These are phyloP conservation scores for Barbarea vulgaris DNA, from an alignment of 345 rosid species.

Conservation along the genomic window DNA sequence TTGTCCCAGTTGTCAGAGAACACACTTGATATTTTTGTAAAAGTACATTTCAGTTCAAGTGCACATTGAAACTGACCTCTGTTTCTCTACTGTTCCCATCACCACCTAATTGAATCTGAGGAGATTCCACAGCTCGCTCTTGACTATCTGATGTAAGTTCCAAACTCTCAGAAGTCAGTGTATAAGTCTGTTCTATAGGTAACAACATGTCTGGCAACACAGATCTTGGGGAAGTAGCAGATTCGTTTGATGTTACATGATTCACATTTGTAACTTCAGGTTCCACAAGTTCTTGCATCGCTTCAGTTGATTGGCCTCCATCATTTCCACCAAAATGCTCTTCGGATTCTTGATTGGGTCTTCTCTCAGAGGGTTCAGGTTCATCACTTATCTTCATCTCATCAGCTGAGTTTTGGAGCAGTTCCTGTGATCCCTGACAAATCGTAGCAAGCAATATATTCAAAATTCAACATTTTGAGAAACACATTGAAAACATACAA, in stretches of 20 bases:
- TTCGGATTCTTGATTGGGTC: constrained; percentile 25
- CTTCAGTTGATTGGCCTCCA: constrained; percentile 19
- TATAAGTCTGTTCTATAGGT: constrained; percentile 22
- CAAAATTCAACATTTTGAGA: constrained; percentile 6
- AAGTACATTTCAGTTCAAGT: background rate
- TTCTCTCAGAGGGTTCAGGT: constrained; percentile 32
- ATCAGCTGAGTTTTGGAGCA: constrained; percentile 34
- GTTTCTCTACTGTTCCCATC: constrained; percentile 20
- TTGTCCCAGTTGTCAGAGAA: background rate
- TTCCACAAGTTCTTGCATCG: constrained; percentile 29
- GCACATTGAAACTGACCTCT: constrained; percentile 11
- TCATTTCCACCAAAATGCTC: constrained; percentile 13
- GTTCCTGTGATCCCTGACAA: constrained; percentile 41
- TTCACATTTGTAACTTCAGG: constrained; percentile 30
- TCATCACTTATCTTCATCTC: constrained; percentile 28
- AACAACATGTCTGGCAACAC: constrained; percentile 43
- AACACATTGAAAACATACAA: background rate
- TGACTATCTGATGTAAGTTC: constrained; percentile 28
- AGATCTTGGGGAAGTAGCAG: constrained; percentile 54
- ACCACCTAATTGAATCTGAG: constrained; percentile 27
- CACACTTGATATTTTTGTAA: background rate
- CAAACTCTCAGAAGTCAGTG: constrained; percentile 35
- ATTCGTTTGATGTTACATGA: constrained; percentile 26
- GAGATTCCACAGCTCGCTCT: constrained; percentile 9
- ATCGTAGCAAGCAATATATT: background rate